These are phyloP conservation scores for Cajanus cajan DNA, from an alignment of 306 rosid species.

Conservation along the genomic window DNA sequence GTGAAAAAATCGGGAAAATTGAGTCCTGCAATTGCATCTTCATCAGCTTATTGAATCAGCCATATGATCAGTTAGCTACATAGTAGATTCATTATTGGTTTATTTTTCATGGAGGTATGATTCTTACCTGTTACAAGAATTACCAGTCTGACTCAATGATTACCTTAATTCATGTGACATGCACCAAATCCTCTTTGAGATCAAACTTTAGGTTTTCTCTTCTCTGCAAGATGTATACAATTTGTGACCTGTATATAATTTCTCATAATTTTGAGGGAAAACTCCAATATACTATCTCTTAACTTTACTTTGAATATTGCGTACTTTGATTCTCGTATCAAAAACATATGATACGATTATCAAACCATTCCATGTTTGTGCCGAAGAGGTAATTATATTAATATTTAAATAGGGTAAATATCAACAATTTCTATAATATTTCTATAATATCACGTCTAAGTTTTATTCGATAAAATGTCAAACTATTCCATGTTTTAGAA, in stretches of 20 bases:
- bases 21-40: not conserved
- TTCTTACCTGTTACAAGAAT: not conserved
- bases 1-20: not conserved
- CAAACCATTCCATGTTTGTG: too few relatives aligned
- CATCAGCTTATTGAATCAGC: conserved; percentile 19
- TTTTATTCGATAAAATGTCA: too few relatives aligned
- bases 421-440: too few relatives aligned
- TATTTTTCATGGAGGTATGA: conserved; percentile 6
- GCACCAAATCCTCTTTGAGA: not conserved
- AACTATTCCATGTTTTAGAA: too few relatives aligned
- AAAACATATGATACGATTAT: too few relatives aligned
- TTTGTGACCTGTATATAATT: not conserved
- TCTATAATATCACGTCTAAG: too few relatives aligned
- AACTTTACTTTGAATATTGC: not conserved
- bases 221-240: not conserved
- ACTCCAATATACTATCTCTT: not conserved
- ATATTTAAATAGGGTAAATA: too few relatives aligned
- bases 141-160: not conserved
- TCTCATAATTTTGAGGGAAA: not conserved
- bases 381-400: too few relatives aligned
- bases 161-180: not conserved
- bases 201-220: not conserved
- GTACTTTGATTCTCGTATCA: too few relatives aligned
- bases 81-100: not conserved
- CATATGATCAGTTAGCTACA: not conserved